These are phyloP conservation scores for Uromyces viciae-fabae DNA, from an alignment of 1,284 basidiomycete genomes.

Conservation along the genomic window DNA sequence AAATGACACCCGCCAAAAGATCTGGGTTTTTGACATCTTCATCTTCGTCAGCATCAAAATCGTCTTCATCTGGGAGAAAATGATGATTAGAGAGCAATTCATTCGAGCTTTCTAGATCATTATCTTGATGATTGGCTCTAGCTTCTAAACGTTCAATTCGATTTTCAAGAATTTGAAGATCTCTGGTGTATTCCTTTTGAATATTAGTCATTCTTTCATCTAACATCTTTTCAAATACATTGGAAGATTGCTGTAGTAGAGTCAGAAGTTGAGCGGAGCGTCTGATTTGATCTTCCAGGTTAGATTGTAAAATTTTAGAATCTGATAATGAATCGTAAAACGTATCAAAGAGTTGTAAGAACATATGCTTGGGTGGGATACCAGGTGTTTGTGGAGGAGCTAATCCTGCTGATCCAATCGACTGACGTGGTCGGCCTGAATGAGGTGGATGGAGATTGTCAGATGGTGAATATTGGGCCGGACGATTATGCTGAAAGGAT, in stretches of 20 bases:
- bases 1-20: neutral
- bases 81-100: neutral
- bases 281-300: constrained; percentile 47
- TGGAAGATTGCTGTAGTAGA: constrained; percentile 47
- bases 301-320: constrained; percentile 46
- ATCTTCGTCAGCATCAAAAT: neutral
- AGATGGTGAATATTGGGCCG: neutral
- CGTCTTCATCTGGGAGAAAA: neutral
- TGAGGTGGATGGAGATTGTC: neutral
- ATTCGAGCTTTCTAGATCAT: too few relatives aligned
- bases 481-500: neutral
- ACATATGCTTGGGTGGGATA: constrained; percentile 47
- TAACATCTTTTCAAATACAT: constrained; percentile 45
- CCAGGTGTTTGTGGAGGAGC: neutral
- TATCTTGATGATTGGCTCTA: too few relatives aligned
- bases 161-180: constrained; percentile 45
- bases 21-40: neutral
- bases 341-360: constrained; percentile 49
- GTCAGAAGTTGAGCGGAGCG: constrained; percentile 44
- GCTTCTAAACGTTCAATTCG: constrained; percentile 42
- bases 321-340: constrained; percentile 51
- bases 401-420: neutral
- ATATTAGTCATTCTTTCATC: constrained; percentile 36
- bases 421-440: neutral
- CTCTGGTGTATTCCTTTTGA: constrained; percentile 39